Base-by-base conservation (phyloP, 805 yeast species). In the Barnettozyma californica region DNA sequence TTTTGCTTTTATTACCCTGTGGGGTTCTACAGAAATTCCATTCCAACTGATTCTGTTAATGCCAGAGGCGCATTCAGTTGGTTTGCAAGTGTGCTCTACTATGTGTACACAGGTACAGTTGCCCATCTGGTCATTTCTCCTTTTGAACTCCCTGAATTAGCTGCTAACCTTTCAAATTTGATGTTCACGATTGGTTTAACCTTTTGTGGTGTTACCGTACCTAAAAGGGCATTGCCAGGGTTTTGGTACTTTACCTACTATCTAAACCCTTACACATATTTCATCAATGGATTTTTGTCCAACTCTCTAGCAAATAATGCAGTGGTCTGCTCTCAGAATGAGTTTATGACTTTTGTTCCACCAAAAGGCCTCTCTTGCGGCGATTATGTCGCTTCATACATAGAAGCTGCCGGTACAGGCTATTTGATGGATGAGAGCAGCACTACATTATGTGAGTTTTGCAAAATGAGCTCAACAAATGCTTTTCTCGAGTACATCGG, bases 171-270 rank as follows among this genome's bases (percentile, higher is more conserved):
- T 50, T 75, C 80, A 1, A 67, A 76, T 29, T 58, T 84, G 53
- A 61, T 81, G 52, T 83, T 79, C 63, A 78, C 84, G 2, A 67
- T 83, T 72, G 69, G 79, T 25, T 68, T 86, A 65, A 75, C 77
- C 46, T 84, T 85, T 76, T 83, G 89, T 74, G 95, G 94, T 74
- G 87, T 83, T 43, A 68, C 86, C 67, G 79, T 77, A 10, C 69
- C 76, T 18, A 75, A 79, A 49, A 68, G 69, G 10, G 65, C 63
- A 23, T 61, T 82, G 68, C 85, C 85, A 21, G 80, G 87, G 16
- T 86, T 86, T 70, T 82, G 90, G 89, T 70, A 74, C 36, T 85
- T 83, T 71, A 81, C 84, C 87, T 84, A 83, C 72, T 72, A 89
- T 60, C 74, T 71, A 16, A 78, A 83, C 21, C 91, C 92, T 18